phyloP scores from a whole-genome alignment of 805 yeast genomes.

The Limtongia smithiae region DNA sequence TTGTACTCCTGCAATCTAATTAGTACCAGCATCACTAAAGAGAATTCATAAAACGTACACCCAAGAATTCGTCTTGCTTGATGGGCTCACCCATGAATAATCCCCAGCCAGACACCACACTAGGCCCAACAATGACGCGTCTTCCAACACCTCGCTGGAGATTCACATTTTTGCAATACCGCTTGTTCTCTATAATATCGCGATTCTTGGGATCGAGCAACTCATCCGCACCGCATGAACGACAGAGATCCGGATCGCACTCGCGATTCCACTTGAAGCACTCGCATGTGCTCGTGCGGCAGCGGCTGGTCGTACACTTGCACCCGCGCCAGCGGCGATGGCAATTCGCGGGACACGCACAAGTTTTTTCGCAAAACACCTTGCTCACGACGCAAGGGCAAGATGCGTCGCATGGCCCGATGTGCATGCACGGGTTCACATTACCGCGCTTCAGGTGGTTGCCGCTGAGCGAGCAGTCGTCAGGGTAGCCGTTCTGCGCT shows the following conservation, averaged over 20 bases:
- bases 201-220: slow-evolving; percentile 25
- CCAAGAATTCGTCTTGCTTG: slow-evolving; percentile 22
- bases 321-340: slow-evolving; percentile 26
- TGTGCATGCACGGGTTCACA: slow-evolving; percentile 25
- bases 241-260: slow-evolving; percentile 27
- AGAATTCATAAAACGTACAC: no score
- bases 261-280: slow-evolving; percentile 28
- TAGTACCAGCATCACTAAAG: background rate
- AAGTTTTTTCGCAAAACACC: slow-evolving; percentile 24
- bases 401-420: slow-evolving; percentile 21
- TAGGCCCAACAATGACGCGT: slow-evolving; percentile 22
- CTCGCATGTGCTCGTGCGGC: slow-evolving; percentile 25
- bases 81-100: slow-evolving; percentile 26
- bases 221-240: slow-evolving; percentile 25
- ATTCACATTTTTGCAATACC: slow-evolving; percentile 21
- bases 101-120: slow-evolving; percentile 25
- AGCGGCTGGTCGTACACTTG: slow-evolving; percentile 20
- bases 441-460: slow-evolving; percentile 23
- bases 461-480: slow-evolving; percentile 24
- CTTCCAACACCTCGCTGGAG: slow-evolving; percentile 21
- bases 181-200: slow-evolving; percentile 19
- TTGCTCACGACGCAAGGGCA: slow-evolving; percentile 21
- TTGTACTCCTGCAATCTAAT: slow-evolving; percentile 14
- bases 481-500: slow-evolving; percentile 19
- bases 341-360: slow-evolving; percentile 19